Evolutionary conservation across 306 rosid species (phyloP).

Genomic region (Rosa multiflora): DNA sequence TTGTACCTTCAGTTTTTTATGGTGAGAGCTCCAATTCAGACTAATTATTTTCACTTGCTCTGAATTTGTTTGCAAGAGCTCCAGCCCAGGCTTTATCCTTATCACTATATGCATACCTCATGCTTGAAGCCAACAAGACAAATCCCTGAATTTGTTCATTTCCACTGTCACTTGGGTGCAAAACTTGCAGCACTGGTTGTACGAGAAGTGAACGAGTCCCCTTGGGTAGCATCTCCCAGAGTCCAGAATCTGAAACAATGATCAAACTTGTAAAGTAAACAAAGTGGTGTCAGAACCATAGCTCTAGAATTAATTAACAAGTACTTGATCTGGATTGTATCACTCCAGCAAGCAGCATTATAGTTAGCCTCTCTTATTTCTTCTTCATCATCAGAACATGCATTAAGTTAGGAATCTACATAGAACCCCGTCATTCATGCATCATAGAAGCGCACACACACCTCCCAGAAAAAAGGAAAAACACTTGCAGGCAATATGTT

Average conservation of each 20-base stretch:
- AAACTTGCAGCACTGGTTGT: conserved; percentile 56
- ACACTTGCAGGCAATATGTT: neutral
- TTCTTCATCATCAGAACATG: neutral
- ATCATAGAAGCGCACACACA: neutral
- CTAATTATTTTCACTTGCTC: conserved; percentile 54
- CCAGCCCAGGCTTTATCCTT: conserved; percentile 85
- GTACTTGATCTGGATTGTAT: neutral
- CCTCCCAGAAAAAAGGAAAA: neutral
- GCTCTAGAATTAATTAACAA: neutral
- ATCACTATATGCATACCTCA: conserved; percentile 67
- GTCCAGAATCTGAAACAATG: conserved; percentile 62
- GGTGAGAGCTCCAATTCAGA: conserved; percentile 70
- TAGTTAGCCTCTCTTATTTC: neutral
- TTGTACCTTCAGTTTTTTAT: conserved; percentile 45
- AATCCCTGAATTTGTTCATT: conserved; percentile 48
- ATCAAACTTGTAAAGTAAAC: conserved; percentile 26
- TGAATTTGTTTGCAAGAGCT: conserved; percentile 67
- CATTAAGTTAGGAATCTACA: neutral
- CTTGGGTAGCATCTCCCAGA: conserved; percentile 63
- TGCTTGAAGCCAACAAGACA: conserved; percentile 62
- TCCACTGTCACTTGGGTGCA: conserved; percentile 28
- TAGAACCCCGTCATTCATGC: neutral
- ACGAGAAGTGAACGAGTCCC: conserved; percentile 73
- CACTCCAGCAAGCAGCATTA: neutral
- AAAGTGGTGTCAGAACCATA: neutral